phyloP scores from a whole-genome alignment of 345 rosid species.

The Camelina neglecta region DNA sequence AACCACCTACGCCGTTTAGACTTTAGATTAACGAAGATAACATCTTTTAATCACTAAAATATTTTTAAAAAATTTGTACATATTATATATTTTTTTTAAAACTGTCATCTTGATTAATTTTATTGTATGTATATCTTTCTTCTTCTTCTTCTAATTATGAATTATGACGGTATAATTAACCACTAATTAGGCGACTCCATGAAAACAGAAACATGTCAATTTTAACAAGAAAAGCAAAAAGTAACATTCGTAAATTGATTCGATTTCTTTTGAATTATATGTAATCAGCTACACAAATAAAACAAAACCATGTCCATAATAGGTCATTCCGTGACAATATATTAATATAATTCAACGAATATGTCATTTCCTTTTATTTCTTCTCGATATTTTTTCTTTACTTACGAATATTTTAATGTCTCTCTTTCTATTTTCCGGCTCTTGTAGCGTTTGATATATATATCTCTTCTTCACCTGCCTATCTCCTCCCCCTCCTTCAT shows the following conservation, averaged over 20 bases:
- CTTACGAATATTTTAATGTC: constrained; percentile 23
- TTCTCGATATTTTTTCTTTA: background rate
- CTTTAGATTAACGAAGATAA: constrained; percentile 27
- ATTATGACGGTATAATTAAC: background rate
- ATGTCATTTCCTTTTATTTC: constrained; percentile 5
- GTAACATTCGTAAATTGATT: background rate
- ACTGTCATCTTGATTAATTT: background rate
- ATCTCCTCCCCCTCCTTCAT: constrained; percentile 26
- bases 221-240: constrained; percentile 1
- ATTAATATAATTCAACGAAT: background rate
- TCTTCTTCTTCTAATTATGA: background rate
- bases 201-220: constrained; percentile 9
- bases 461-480: background rate
- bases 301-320: constrained; percentile 2
- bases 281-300: constrained; percentile 5
- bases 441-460: constrained; percentile 6
- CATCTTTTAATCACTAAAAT: constrained; percentile 14
- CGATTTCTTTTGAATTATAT: background rate
- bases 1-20: constrained; percentile 23
- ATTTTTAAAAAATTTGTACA: background rate
- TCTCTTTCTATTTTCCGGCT: background rate
- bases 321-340: constrained; percentile 24
- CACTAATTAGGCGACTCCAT: background rate
- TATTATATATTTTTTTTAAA: background rate
- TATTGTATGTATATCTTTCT: background rate